Percentiles rank a stretch among this genome's conserved stretches.
These are phyloP conservation scores for Globisporangium emineosum DNA, from an alignment of 352 stramenopile genomes.

Conservation along the genomic window DNA sequence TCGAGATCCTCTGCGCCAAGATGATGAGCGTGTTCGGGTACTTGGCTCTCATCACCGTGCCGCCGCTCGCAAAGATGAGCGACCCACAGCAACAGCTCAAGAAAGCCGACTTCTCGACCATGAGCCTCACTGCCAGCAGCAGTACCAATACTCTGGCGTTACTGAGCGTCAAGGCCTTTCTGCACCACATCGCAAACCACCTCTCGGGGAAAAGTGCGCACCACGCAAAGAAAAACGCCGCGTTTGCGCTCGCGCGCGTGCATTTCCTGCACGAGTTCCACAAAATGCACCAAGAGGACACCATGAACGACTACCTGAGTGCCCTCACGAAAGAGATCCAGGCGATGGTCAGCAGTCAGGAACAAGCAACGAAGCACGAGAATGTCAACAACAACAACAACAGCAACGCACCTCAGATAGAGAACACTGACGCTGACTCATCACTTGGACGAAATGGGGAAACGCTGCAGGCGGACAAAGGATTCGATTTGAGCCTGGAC, in stretches of 20 bases:
- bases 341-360: background rate
- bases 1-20: conserved; percentile 19
- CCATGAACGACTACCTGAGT: conserved; percentile 51
- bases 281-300: conserved; percentile 56
- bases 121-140: background rate
- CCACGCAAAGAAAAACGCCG: conserved; percentile 37
- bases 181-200: conserved; percentile 53
- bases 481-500: conserved; percentile 17
- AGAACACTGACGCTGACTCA: background rate
- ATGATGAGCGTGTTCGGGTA: conserved; percentile 17
- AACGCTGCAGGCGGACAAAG: background rate
- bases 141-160: conserved; percentile 27
- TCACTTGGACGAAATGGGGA: background rate
- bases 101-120: conserved; percentile 3
- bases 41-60: conserved; percentile 31
- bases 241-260: conserved; percentile 34
- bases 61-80: conserved; percentile 31
- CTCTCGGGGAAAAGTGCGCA: conserved; percentile 23
- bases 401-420: background rate
- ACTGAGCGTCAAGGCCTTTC: conserved; percentile 44
- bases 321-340: conserved; percentile 13
- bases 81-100: conserved; percentile 13
- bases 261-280: conserved; percentile 57
- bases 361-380: background rate
- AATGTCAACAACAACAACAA: background rate